Conservation (phyloP, 192 early-diverging fungal species). For the Dissophora globulifera region DNA sequence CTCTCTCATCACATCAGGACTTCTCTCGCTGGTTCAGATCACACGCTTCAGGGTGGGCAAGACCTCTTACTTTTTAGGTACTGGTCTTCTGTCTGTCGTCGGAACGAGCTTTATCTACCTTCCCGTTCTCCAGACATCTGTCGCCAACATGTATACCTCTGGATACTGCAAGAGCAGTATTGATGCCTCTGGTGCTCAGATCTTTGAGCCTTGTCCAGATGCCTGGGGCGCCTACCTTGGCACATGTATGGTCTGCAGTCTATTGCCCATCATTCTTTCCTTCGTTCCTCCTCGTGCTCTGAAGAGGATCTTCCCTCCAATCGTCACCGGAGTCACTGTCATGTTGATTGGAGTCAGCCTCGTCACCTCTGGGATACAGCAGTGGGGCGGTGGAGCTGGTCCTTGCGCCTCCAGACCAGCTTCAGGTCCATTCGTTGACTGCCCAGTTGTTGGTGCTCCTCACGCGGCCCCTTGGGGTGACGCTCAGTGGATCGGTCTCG, state of each 20-base stretch:
- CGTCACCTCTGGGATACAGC: slow-evolving; percentile 54
- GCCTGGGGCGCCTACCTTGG: slow-evolving; percentile 65
- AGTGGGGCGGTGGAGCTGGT: slow-evolving; percentile 64
- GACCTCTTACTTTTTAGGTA: slow-evolving; percentile 53
- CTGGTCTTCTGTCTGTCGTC: slow-evolving; percentile 62
- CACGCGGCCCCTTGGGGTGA: slow-evolving; percentile 65
- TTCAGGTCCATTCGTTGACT: slow-evolving; percentile 57
- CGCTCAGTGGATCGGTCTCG: slow-evolving; percentile 61
- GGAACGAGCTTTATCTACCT: slow-evolving; percentile 65
- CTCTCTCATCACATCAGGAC: slow-evolving; percentile 62
- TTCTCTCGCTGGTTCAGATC: slow-evolving; percentile 64
- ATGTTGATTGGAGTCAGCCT: slow-evolving; percentile 60
- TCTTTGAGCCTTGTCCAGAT: slow-evolving; percentile 56
- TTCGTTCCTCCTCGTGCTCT: slow-evolving; percentile 59
- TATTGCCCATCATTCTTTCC: slow-evolving; percentile 56
- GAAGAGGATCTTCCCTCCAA: slow-evolving; percentile 64
- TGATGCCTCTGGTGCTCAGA: slow-evolving; percentile 52
- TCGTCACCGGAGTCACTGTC: slow-evolving; percentile 64
- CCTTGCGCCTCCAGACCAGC: slow-evolving; percentile 54
- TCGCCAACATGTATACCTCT: slow-evolving; percentile 56
- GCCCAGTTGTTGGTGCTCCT: slow-evolving; percentile 53
- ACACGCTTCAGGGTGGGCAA: slow-evolving; percentile 59
- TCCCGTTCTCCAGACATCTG: slow-evolving; percentile 60
- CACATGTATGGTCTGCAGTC: slow-evolving; percentile 61
- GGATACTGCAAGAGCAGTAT: slow-evolving; percentile 39